Evolutionary conservation across 306 rosid species (phyloP).

Genomic region (Fragaria iinumae): DNA sequence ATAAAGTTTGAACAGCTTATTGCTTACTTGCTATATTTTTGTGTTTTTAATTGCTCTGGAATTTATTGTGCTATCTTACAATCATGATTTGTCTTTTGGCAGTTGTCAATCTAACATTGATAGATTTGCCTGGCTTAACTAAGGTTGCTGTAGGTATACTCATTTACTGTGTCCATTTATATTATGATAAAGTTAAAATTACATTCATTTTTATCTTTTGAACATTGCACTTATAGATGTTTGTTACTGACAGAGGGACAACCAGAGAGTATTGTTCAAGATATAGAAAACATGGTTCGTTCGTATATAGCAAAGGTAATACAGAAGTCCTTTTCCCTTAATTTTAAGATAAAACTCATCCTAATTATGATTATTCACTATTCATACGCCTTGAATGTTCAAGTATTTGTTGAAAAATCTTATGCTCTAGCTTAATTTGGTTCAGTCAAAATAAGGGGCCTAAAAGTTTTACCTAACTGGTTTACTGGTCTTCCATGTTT

Average conservation of each 20-base stretch:
- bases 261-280: conserved; percentile 66
- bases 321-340: background rate
- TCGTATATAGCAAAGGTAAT: conserved; percentile 70
- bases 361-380: no score
- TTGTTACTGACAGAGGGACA: conserved; percentile 61
- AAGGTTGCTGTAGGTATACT: conserved; percentile 68
- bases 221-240: conserved; percentile 14
- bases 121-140: conserved; percentile 63
- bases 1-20: background rate
- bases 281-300: conserved; percentile 71
- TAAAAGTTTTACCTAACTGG: background rate
- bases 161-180: background rate
- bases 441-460: background rate
- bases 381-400: background rate
- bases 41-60: conserved; percentile 9
- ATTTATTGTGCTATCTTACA: conserved; percentile 21
- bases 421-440: background rate
- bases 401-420: background rate
- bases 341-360: background rate
- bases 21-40: background rate
- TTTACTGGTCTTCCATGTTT: background rate
- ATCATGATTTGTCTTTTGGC: conserved; percentile 27
- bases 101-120: conserved; percentile 63
- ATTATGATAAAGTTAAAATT: background rate
- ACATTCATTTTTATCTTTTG: conserved; percentile 10